Conservation (phyloP, 2,329 filamentous ascomycete genomes). For the Fusarium odoratissimum region DNA sequence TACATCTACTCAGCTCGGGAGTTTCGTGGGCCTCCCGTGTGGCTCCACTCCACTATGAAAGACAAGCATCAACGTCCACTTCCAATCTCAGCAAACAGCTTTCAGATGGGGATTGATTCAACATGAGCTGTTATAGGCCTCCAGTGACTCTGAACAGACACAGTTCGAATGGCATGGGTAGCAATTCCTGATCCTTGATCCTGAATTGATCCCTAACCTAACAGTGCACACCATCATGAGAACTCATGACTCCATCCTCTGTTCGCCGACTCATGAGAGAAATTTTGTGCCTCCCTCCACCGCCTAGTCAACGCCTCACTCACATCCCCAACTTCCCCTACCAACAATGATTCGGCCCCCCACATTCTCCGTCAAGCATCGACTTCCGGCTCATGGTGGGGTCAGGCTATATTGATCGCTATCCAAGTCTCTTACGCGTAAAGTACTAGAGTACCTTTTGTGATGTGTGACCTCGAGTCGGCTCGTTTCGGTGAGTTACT, state of each 20-base stretch:
- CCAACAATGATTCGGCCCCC: slow-evolving; percentile 37
- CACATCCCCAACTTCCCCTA: slow-evolving; percentile 38
- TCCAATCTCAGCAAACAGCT: slow-evolving; percentile 35
- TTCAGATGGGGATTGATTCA: slow-evolving; percentile 6
- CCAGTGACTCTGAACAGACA: neutral
- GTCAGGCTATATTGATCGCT: slow-evolving; percentile 26
- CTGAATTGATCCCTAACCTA: neutral
- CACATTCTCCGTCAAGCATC: slow-evolving; percentile 44
- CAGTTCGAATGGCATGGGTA: neutral
- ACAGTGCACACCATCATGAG: slow-evolving; percentile 5
- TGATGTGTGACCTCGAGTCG: slow-evolving; percentile 12
- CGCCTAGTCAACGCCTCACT: slow-evolving; percentile 36
- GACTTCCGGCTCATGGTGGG: slow-evolving; percentile 41
- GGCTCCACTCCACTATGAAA: slow-evolving; percentile 15
- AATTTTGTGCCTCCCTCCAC: slow-evolving; percentile 41
- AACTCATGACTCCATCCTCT: slow-evolving; percentile 17
- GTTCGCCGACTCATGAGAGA: slow-evolving; percentile 9
- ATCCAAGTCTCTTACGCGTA: slow-evolving; percentile 27
- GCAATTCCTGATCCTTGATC: neutral
- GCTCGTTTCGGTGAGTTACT: slow-evolving; percentile 29
- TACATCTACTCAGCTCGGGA: slow-evolving; percentile 28
- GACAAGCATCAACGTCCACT: slow-evolving; percentile 32
- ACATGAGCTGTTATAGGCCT: neutral
- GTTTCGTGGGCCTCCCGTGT: slow-evolving; percentile 28
- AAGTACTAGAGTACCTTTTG: slow-evolving; percentile 6